Base-by-base conservation (phyloP, 192 early-diverging fungal genomes). In the Diversispora eburnea region DNA sequence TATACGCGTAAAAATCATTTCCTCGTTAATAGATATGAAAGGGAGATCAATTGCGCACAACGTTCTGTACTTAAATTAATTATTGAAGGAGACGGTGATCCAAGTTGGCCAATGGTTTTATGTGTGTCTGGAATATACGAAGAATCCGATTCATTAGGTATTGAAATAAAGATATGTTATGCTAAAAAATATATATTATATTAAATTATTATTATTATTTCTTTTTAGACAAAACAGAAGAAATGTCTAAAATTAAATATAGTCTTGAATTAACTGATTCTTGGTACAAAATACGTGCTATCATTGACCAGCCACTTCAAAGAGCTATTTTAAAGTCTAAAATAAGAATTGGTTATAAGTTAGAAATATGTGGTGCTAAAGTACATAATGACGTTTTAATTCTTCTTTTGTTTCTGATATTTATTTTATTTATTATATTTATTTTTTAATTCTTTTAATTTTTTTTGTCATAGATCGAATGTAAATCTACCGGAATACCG, bases 211-310 rank as follows among this genome's bases (percentile, higher is more conserved):
- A 7, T n/a, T 58, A 59, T 33, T 17, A 59, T 8, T 17, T 17
- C 8, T 33, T n/a, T 22, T 59, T 22, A 59, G 22, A 19, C 15
- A 49, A 10, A 10, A 67, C 8, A 48, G 43, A 41, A 42, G n/a
- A 47, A n/a, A 9, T 43, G n/a, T 57, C 12, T 25, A 10, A 54
- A 70, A 58, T 39, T 52, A 51, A 22, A n/a, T 57, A 70, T 58
- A 39, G 48, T 5, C 70, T 85, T 54, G 77, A 87, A 67, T 67
- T 91, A 70, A 89, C 90, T 7, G 90, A 91, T 73, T 86, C 88
- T 9, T 91, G 90, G 90, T 91, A 91, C 52, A 60, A 75, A 13
- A 85, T 91, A 20, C 69, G 69, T 19, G 83, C 86, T 10, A 51
- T 41, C 6, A 52, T 91, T 17, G 90, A 91, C 72, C 19, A 17